These are phyloP conservation scores for Aspergillus sp. DNA, from an alignment of 2,329 filamentous ascomycete genomes.

Conservation along the genomic window DNA sequence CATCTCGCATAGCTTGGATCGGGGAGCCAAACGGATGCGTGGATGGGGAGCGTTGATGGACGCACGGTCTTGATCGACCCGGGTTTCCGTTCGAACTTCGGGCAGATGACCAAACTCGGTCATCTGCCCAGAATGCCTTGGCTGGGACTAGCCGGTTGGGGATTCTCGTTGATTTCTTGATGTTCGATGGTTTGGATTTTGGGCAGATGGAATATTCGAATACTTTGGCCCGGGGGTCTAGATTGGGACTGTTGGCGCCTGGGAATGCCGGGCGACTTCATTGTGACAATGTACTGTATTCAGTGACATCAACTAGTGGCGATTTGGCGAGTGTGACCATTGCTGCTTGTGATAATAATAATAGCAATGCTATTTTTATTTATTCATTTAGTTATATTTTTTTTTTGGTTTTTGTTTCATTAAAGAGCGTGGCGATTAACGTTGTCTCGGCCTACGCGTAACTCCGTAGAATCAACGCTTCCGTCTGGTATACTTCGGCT, in stretches of 20 bases:
- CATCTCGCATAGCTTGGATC: background rate
- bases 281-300: background rate
- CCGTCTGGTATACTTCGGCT: background rate
- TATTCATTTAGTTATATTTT: too few species aligned
- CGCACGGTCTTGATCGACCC: conserved; percentile 16
- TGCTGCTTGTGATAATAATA: background rate
- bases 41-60: background rate
- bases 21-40: background rate
- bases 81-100: conserved; percentile 1
- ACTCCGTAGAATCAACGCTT: background rate
- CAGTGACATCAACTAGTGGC: background rate
- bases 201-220: background rate
- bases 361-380: background rate
- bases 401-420: too few species aligned
- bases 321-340: background rate
- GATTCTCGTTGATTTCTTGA: background rate
- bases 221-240: background rate
- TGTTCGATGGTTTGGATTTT: background rate
- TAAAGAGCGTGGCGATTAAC: too few species aligned
- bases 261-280: too few species aligned
- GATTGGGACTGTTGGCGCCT: background rate
- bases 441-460: too few species aligned
- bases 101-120: conserved; percentile 4
- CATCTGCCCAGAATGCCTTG: conserved; percentile 3
- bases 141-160: background rate